Conservation (phyloP, 148 eudicot genomes). For the Nyssa sinensis region DNA sequence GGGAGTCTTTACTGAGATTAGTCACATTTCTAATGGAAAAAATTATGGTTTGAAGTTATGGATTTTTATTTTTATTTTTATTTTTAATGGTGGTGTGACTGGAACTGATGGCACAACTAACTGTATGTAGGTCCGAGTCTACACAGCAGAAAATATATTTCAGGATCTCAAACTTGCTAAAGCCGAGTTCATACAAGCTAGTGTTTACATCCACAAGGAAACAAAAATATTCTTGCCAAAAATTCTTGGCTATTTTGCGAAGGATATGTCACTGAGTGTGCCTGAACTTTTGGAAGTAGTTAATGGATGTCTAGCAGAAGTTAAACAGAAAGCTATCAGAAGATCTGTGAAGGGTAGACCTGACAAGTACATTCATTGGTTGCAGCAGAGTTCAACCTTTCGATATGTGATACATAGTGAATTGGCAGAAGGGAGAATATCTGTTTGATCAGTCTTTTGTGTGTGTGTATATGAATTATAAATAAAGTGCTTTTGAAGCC, state of each 20-base stretch:
- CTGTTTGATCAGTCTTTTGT: slow-evolving; percentile 11
- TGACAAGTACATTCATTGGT: slow-evolving; percentile 43
- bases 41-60: neutral
- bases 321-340: slow-evolving; percentile 27
- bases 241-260: slow-evolving; percentile 40
- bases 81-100: neutral
- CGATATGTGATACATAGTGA: slow-evolving; percentile 45
- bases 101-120: neutral
- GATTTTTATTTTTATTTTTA: no score
- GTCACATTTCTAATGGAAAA: neutral
- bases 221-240: slow-evolving; percentile 44
- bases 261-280: slow-evolving; percentile 46
- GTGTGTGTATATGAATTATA: slow-evolving; percentile 4
- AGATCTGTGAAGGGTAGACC: slow-evolving; percentile 27
- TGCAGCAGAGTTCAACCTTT: slow-evolving; percentile 41
- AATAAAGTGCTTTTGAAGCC: neutral
- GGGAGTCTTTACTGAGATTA: neutral
- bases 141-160: slow-evolving; percentile 34
- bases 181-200: slow-evolving; percentile 44
- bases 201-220: slow-evolving; percentile 39
- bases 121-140: slow-evolving; percentile 36
- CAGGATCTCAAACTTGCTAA: slow-evolving; percentile 42
- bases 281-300: slow-evolving; percentile 36
- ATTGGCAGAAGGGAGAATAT: slow-evolving; percentile 25
- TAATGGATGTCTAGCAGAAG: slow-evolving; percentile 25